Evolutionary conservation across 495 filamentous ascomycete genomes (phyloP), one percentile per base, ranked within the genome.

Genomic region (Trichoderma gamsii): DNA sequence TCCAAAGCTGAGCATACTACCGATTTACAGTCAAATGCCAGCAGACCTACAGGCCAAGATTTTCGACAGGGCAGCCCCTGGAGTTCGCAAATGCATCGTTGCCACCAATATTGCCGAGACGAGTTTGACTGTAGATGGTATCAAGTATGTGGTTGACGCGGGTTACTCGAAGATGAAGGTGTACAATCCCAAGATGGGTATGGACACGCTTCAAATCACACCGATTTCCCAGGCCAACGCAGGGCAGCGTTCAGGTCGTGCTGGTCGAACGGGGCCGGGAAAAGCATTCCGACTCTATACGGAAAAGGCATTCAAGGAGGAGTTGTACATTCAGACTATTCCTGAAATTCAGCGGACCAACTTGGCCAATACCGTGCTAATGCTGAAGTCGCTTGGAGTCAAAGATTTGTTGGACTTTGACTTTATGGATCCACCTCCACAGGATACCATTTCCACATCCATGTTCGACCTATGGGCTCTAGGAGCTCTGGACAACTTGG

Each of bases 1-100:
- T 1, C 92, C 93, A 11, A 93, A 96, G 72, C 87, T 99, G 41
- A 93, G 90, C 73, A 97, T 99, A 59, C 84, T 99, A 25, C 96
- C 96, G 0, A 97, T 99, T 44, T 99, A 99, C 86, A 96, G 92
- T 82, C 96, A 98, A 77, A 97, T 99, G 94, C 96, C 96, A 1
- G 96, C 96, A 15, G 96, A 99, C 77, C 82, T 98, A 46, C 96
- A 99, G 75, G 92, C 96, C 32, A 98, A 92, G 78, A 97, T 99
- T 69, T 99, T 99, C 74, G 93, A 99, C 71, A 87, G 87, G 68
- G 96, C 96, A 7, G 81, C 89, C 4, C 89, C 92, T 0, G 96
- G 96, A 1, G 94, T 97, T 0, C 87, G 96, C 38, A 99, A 99
- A 74, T 93, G 96, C 70, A 97, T 99, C 68, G 96, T 99, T 16